Evolutionary conservation across 805 yeast species (phyloP), one percentile per base, ranked within the genome.

Genomic region (Ogataea methylovora): DNA sequence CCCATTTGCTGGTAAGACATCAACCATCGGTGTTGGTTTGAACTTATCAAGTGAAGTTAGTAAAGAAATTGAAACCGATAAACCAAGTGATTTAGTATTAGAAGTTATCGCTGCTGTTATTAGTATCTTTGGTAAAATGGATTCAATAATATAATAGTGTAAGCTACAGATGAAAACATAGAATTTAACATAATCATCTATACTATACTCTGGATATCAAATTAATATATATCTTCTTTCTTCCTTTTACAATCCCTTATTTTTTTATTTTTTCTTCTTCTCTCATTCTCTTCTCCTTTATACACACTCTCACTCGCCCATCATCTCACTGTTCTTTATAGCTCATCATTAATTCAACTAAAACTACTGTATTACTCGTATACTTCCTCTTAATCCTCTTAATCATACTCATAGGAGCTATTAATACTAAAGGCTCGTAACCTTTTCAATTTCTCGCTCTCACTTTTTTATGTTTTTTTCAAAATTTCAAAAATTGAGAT

Each of bases 31-130:
- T 8, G 61, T 79, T 34, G 86, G 92, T 12, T 65, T 75, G 40
- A 86, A 86, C 56, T 63, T 88, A 52, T 70, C 74, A 34, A 63
- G 54, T 38, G 69, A 61, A 48, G 52, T 73, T 38, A 42, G 58
- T 18, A 55, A 51, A 33, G 86, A 80, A 56, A 60, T 75, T 30
- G 81, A 73, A 37, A 48, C 47, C 20, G 65, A 67, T 45, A 55
- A 65, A 11, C 63, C 66, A 3, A 56, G 58, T 45, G 92, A 81
- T 33, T 67, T 86, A 45, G 83, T 76, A 48, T 57, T 90, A 43
- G 98, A 92, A 62, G 80, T 88, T 33, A 70, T 92, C 37, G 96
- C 97, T 18, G 97, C 95, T 31, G 95, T 92, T 25, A 65, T 88
- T 39, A 76, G 80, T 49, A 94, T 90, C 7, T 90, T 88, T 57